Percentiles rank a stretch among this genome's conserved stretches.
Evolutionary conservation across 2,329 filamentous ascomycete species (phyloP).

Genomic region (Talaromyces sp.): DNA sequence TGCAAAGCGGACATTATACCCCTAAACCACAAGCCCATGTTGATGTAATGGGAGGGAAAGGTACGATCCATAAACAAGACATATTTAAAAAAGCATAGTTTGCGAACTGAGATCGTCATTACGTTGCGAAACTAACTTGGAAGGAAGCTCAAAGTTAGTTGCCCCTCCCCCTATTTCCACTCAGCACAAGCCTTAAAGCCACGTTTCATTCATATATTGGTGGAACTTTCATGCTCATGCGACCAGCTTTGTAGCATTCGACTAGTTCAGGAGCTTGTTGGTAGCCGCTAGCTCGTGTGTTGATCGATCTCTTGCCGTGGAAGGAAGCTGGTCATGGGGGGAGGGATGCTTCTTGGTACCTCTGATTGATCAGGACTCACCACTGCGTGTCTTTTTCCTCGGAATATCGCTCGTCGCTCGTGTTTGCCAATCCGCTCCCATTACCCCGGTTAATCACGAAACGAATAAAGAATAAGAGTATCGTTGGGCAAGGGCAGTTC

Average conservation of each 20-base stretch:
- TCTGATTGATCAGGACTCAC: not conserved
- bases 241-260: not conserved
- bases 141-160: not conserved
- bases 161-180: slow-evolving; percentile 14
- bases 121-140: not conserved
- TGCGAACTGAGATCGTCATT: not conserved
- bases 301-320: slow-evolving; percentile 2
- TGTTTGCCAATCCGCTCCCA: not conserved
- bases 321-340: slow-evolving; percentile 11
- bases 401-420: not conserved
- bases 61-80: not conserved
- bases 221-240: slow-evolving; percentile 5
- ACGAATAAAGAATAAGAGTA: not conserved
- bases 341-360: slow-evolving; percentile 1
- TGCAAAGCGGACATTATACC: slow-evolving; percentile 8
- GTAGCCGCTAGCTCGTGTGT: slow-evolving; percentile 1
- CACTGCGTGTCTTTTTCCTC: not conserved
- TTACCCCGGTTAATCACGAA: not conserved
- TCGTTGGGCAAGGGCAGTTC: not conserved
- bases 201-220: slow-evolving; percentile 11
- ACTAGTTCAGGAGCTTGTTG: not conserved
- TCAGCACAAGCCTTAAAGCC: slow-evolving; percentile 4
- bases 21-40: slow-evolving; percentile 7
- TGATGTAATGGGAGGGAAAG: not conserved
- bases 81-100: not conserved